These are phyloP conservation scores for Draba incana DNA, from an alignment of 345 rosid genomes.

Conservation along the genomic window DNA sequence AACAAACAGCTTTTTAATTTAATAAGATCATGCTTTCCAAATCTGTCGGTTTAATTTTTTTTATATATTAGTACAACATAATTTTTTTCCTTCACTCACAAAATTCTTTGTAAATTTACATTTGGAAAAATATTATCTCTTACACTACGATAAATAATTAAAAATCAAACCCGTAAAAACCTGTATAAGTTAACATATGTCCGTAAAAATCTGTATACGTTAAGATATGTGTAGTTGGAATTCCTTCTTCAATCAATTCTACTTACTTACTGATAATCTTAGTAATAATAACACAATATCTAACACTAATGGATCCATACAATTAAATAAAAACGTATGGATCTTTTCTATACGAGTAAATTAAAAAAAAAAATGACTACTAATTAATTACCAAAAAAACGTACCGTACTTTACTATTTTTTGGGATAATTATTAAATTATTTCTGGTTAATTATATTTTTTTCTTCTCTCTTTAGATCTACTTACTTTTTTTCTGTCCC, in stretches of 20 bases:
- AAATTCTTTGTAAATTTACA: no score
- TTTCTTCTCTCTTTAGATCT: conserved; percentile 52
- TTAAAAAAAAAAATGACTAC: not conserved
- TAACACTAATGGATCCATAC: conserved; percentile 2
- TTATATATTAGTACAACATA: no score
- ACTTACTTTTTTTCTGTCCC: conserved; percentile 38
- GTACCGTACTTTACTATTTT: conserved; percentile 15
- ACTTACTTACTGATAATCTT: no score
- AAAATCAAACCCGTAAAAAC: no score
- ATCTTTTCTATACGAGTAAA: not conserved
- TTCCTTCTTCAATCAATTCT: no score
- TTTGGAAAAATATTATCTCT: no score
- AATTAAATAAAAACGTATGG: conserved; percentile 4
- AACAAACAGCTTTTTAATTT: conserved; percentile 6
- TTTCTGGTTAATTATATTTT: conserved; percentile 13
- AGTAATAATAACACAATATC: not conserved
- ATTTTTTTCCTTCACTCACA: no score
- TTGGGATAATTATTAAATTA: conserved; percentile 12
- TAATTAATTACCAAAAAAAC: conserved; percentile 15
- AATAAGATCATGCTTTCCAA: conserved; percentile 30
- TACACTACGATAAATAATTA: no score
- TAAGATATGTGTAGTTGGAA: no score
- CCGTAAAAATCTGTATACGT: no score
- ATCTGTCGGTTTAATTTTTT: conserved; percentile 32
- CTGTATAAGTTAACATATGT: not conserved